Base-by-base conservation (phyloP, 2,329 filamentous ascomycete genomes). In the Chaetomiaceae sp. region DNA sequence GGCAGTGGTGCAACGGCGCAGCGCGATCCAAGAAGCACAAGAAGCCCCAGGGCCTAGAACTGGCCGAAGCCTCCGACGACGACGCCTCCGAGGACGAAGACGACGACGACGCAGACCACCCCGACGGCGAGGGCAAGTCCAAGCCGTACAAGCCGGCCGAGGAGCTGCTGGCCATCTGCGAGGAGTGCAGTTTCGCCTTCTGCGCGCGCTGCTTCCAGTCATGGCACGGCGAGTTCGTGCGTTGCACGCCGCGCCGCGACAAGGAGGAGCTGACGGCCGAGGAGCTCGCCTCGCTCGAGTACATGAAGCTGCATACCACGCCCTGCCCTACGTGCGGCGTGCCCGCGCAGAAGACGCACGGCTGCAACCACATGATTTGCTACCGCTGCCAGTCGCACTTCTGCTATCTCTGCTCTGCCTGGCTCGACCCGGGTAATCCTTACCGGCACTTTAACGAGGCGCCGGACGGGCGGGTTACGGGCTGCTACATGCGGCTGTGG, bases 341-440 rank as follows among this genome's bases (percentile, higher is more conserved):
- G 1, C 88, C 88, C 0, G 84, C 84, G 18, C 88, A 95, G 63
- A 98, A 98, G 72, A 88, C 85, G 1, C 82, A 87, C 60, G 93
- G 93, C 32, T 98, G 93, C 73, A 96, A 96, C 65, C 90, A 96
- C 66, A 97, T 97, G 89, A 86, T 84, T 40, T 96, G 91, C 67
- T 88, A 84, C 64, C 83, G 87, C 53, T 98, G 93, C 70, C 75
- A 84, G 42, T 86, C 88, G 2, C 91, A 97, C 65, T 97, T 96
- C 63, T 98, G 93, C 69, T 97, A 97, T 57, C 76, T 97, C 1
- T 97, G 93, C 62, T 84, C 85, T 0, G 76, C 82, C n/a, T 97
- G 88, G 86, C 74, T 98, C 34, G 77, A 84, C 46, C 79, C 86
- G 0, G 73, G 70, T 15, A 93, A 95, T 56, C 90, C 90, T 1